Base-by-base conservation (phyloP, 2,329 filamentous ascomycete species). In the Aphanoascus verrucosus region DNA sequence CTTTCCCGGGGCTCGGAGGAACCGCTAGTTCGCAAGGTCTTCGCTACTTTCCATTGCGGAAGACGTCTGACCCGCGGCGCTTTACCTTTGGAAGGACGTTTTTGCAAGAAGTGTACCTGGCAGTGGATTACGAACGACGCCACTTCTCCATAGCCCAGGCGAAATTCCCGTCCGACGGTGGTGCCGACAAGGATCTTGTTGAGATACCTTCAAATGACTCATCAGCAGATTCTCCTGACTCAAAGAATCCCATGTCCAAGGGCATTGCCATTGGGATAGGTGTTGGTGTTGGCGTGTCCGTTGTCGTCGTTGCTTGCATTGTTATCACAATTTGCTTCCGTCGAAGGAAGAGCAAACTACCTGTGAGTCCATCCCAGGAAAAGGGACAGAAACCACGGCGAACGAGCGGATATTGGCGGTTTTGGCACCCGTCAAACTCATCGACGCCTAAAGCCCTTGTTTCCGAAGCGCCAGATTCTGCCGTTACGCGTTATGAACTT, bases 71-170 rank as follows among this genome's bases (percentile, higher is more conserved):
- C 45, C 58, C 61, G 7, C 63, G 61, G 35, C 65, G 70, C 52
- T 67, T 63, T 45, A 68, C 64, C 6, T 62, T 73, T 38, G 70
- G 70, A n/a, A 62, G 70, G 48, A 59, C 63, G 7, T 72, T 73
- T 54, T 58, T 73, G 14, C 70, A 73, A 59, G 70, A 73, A 60
- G 65, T 67, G 14, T 69, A 70, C 56, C 43, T 69, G 23, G 61
- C 60, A 28, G 67, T 68, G 9, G 67, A 71, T 54, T 69, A 68
- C 54, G 66, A 69, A 50, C 60, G 67, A 7, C 60, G 62, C 19
- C 65, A 64, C 35, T 71, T 70, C 51, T 66, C 66, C 1, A 54
- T 70, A 15, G 63, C 64, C 32, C 63, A 69, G 47, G 66, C 66
- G 6, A 56, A 58, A 20, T 67, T 67, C 50, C 60, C 60, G 8